phyloP scores from a whole-genome alignment of 202 grass and related monocot species.

The Bolboschoenoplectus hybrid region DNA sequence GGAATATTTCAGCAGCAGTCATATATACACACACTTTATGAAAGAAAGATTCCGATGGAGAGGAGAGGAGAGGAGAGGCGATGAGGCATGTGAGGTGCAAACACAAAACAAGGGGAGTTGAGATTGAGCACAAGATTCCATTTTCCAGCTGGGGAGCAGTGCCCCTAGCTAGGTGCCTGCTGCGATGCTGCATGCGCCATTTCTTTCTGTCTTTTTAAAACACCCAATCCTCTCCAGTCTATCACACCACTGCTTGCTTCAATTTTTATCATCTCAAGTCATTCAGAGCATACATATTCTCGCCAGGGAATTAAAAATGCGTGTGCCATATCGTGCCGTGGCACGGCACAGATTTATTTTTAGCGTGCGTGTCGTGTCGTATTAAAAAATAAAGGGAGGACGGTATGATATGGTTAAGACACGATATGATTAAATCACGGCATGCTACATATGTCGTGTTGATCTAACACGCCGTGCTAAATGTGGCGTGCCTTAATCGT shows the following conservation, averaged over 20 bases:
- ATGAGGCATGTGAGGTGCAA: conserved; percentile 42
- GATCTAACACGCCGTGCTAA: no score
- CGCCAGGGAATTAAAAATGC: no score
- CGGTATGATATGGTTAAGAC: no score
- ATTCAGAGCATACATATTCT: no score
- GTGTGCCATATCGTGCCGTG: no score
- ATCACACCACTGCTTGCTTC: background rate
- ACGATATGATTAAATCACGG: no score
- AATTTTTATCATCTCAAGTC: no score
- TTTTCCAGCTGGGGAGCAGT: conserved; percentile 42
- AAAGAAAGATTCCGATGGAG: background rate
- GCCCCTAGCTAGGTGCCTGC: background rate
- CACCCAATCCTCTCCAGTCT: background rate
- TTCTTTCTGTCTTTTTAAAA: conserved; percentile 29
- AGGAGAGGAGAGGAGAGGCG: background rate
- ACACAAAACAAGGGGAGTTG: background rate
- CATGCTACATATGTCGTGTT: no score
- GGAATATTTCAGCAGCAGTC: background rate
- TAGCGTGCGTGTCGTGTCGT: no score
- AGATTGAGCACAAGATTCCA: conserved; percentile 28
- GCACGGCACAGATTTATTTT: no score
- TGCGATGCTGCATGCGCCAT: conserved; percentile 6
- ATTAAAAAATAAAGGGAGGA: no score
- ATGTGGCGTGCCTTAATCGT: no score
- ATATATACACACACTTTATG: background rate